Base-by-base conservation (phyloP, 129 eudicot genomes). In the Arctium minus region DNA sequence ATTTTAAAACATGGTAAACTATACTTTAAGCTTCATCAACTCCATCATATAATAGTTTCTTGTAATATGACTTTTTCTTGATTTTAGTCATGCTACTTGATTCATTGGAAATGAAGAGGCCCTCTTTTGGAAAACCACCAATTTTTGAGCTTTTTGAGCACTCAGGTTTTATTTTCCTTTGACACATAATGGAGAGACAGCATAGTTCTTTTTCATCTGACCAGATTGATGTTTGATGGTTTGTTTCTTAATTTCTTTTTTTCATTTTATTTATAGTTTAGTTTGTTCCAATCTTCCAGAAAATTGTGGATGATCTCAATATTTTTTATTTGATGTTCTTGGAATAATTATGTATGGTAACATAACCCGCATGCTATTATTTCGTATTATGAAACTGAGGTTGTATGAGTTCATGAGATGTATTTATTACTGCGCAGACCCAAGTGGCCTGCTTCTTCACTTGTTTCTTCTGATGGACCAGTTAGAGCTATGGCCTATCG, bases 401-500 rank as follows among this genome's bases (percentile, higher is more conserved):
- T 46, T 69, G 42, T 50, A 36, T 72, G 39, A 18, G 53, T 70
- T 84, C 68, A 80, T 44, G 48, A 62, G 44, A 72, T 46, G 18
- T 78, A 38, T 75, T 73, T 13, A 69, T 90, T 79, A 74, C 73
- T 81, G 79, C 77, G 68, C 92, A 96, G 99, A 92, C 99, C 99
- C 70, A 96, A 96, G 86, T 96, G 99, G 99, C 99, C 99, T 72
- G 72, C 97, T 46, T 83, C 98, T 85, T 91, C 99, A 42, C 92
- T 93, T 82, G 92, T 87, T 70, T 72, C 96, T 87, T 86, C 98
- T 37, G 99, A 96, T 86, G 98, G 97, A 85, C 80, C 91, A 60
- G 86, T 96, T 77, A 91, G 97, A 70, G 98, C 99, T 35, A 92
- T 96, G 99, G 97, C 98, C 82, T 96, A 93, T 74, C 99, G 99